phyloP scores from a whole-genome alignment of 1,139 yeast genomes.

The Suzukiozyma palmioleophila region DNA sequence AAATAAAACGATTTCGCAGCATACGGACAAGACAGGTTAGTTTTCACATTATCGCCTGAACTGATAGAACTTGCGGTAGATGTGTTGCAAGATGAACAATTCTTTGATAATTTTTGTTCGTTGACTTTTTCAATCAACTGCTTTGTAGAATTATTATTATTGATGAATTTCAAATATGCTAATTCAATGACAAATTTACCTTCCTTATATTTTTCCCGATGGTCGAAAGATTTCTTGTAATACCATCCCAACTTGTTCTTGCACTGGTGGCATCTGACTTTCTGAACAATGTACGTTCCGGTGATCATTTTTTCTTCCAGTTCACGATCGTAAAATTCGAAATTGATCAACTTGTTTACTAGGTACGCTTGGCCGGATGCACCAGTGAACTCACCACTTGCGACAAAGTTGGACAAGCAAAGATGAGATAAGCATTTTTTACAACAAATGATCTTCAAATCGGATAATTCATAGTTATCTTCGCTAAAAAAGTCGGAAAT shows the following conservation, averaged over 20 bases:
- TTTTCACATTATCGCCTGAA: not conserved
- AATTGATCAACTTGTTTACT: constrained; percentile 47
- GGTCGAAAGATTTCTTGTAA: constrained; percentile 56
- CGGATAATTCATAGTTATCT: constrained; percentile 28
- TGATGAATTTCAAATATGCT: constrained; percentile 13
- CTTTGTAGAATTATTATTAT: constrained; percentile 24
- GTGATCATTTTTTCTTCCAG: constrained; percentile 57
- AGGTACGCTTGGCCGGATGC: constrained; percentile 50
- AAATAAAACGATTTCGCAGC: not conserved
- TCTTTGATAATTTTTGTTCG: constrained; percentile 21
- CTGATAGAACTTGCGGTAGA: constrained; percentile 4
- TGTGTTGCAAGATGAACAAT: constrained; percentile 11
- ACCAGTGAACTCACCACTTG: constrained; percentile 50
- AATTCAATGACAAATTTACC: constrained; percentile 72
- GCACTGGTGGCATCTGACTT: constrained; percentile 67
- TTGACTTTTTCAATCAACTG: constrained; percentile 26
- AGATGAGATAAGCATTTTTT: constrained; percentile 50
- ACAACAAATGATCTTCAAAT: constrained; percentile 45
- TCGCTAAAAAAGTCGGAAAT: constrained; percentile 37
- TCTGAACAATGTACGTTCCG: constrained; percentile 63
- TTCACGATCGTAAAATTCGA: constrained; percentile 24
- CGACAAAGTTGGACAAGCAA: constrained; percentile 41
- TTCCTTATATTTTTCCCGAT: constrained; percentile 65
- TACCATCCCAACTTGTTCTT: constrained; percentile 67
- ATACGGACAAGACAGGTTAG: not conserved